Evolutionary conservation across 305 asterid genomes (phyloP), one percentile per base, ranked within the genome.

Genomic region (Fraxinus floribunda): DNA sequence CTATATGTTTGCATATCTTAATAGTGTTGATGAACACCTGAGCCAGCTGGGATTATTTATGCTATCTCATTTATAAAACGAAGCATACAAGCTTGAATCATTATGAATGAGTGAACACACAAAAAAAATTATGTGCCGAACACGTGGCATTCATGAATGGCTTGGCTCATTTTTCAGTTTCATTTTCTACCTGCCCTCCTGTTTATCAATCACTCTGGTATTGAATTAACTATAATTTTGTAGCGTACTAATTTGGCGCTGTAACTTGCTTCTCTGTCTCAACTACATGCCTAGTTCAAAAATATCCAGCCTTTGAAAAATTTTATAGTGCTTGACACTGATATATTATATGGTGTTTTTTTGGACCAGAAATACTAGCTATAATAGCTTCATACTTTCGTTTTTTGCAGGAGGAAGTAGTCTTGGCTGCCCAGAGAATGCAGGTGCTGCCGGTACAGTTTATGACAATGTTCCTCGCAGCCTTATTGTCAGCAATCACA

Each of bases 361-460:
- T 49, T 26, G 15, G 18, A 83, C 44, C 36, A 77, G 75, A 78
- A 49, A 79, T 68, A 84, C 78, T 83, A 79, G 62, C 78, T 57
- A 66, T 34, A 82, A 78, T 34, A 84, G 82, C 77, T 78, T 87
- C 52, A 6, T 83, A 29, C 75, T 76, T 79, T 52, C 83, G 83
- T 82, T 75, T 55, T 57, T 46, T 89, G 79, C 92, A 97, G 99
- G 99, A 83, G 99, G 99, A 83, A 92, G 89, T 89, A 97, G 99
- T 87, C 89, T 85, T 68, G 97, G 98, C 85, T 97, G 98, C 88
- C 92, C 89, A 36, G 95, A 91, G 84, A 97, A 97, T 92, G 94
- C 98, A 38, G 99, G 99, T 76, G 99, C 97, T 80, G 98, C 99
- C 2, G 99, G 99, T 82, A 97, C 98, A 80, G 88, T 93, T 87